Conservation (phyloP, 208 protist genomes). For the Spongospora subterranea region DNA sequence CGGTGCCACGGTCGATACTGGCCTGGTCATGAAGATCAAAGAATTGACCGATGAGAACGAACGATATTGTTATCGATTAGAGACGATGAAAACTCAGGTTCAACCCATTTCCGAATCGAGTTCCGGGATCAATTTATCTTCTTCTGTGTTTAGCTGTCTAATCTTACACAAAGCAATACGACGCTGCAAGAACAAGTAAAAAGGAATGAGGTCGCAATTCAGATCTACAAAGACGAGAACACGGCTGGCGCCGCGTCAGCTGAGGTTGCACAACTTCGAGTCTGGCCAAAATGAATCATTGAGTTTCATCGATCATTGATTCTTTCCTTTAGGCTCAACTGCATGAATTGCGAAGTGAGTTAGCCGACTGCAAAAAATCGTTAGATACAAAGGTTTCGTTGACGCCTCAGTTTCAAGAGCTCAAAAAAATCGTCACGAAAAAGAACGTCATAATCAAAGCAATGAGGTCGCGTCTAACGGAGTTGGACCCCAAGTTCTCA, state of each 20-base stretch:
- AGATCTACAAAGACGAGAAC: background rate
- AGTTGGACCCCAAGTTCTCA: slow-evolving; percentile 18
- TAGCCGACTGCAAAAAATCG: background rate
- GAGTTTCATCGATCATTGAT: too few relatives aligned
- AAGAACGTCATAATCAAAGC: slow-evolving; percentile 36
- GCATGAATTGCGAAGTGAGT: background rate
- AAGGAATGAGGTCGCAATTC: background rate
- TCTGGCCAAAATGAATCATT: too few relatives aligned
- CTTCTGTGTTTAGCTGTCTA: background rate
- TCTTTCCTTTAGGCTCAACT: background rate
- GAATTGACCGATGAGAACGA: slow-evolving; percentile 1
- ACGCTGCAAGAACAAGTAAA: background rate
- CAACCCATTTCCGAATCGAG: background rate
- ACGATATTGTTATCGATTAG: background rate
- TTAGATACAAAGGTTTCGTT: slow-evolving; percentile 18
- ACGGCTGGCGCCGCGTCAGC: background rate
- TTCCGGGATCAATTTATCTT: background rate
- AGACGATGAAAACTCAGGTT: slow-evolving; percentile 37
- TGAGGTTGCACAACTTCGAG: background rate
- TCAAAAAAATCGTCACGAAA: slow-evolving; percentile 4
- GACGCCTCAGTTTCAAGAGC: slow-evolving; percentile 55
- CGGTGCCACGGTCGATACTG: background rate
- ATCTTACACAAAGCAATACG: background rate
- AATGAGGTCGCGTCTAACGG: background rate
- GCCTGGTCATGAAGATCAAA: background rate